A percentile compares a stretch with the other conserved stretches of the same genome.
phyloP scores from a whole-genome alignment of 345 rosid genomes.

The Raphanus sativus region DNA sequence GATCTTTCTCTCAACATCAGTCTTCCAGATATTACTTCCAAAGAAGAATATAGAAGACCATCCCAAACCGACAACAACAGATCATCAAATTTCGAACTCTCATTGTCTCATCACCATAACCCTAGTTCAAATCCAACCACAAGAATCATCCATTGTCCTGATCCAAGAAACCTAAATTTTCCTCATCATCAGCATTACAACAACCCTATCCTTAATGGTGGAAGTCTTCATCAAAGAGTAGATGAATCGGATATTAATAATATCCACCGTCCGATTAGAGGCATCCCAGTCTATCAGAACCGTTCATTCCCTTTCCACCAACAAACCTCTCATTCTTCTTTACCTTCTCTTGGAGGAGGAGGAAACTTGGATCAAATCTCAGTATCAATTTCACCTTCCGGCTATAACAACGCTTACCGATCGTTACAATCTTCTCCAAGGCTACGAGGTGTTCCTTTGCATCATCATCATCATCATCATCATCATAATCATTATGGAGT shows the following conservation, averaged over 20 bases:
- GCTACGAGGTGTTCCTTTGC: constrained; percentile 49
- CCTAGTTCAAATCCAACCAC: constrained; percentile 11
- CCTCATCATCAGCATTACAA: constrained; percentile 37
- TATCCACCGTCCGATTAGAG: constrained; percentile 66
- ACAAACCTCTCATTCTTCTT: constrained; percentile 46
- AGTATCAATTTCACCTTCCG: constrained; percentile 44
- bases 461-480: constrained; percentile 37
- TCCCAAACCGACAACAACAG: constrained; percentile 28
- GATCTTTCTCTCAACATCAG: constrained; percentile 78
- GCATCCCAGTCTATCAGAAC: constrained; percentile 80
- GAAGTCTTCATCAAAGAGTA: constrained; percentile 25
- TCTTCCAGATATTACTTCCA: constrained; percentile 50
- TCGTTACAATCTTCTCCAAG: constrained; percentile 43
- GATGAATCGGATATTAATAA: constrained; percentile 33
- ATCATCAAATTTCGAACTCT: constrained; percentile 39
- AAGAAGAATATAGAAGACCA: constrained; percentile 27
- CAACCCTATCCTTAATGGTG: constrained; percentile 30
- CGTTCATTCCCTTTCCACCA: constrained; percentile 65
- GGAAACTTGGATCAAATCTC: constrained; percentile 56
- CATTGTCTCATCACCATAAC: constrained; percentile 35
- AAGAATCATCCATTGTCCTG: constrained; percentile 38
- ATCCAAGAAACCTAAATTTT: constrained; percentile 27
- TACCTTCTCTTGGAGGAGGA: constrained; percentile 46
- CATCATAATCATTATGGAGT: constrained; percentile 50
- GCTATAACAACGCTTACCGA: constrained; percentile 37